Percentiles rank a stretch among this genome's conserved stretches.
Evolutionary conservation across 306 rosid species (phyloP).

Genomic region (Vigna radiata): DNA sequence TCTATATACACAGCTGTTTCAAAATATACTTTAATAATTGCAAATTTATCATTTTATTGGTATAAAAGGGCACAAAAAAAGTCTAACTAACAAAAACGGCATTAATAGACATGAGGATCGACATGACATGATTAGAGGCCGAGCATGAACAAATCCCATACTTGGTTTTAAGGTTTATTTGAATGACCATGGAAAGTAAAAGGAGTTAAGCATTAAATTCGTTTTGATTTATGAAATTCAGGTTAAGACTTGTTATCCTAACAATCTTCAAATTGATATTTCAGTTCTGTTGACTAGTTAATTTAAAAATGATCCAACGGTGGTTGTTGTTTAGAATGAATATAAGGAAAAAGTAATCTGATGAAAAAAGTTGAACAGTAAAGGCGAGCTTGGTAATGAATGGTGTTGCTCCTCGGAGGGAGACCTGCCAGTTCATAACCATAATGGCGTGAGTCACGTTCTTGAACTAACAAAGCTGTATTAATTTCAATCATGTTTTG

Average conservation of each 20-base stretch:
- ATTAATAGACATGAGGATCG: conserved; percentile 44
- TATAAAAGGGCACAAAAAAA: background rate
- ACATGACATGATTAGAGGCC: background rate
- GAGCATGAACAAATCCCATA: too few relatives aligned
- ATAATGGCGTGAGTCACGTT: conserved; percentile 44
- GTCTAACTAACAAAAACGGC: conserved; percentile 48
- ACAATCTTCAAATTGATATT: too few relatives aligned
- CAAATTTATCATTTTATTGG: conserved; percentile 15
- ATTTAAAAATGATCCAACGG: too few relatives aligned
- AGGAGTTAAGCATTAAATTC: too few relatives aligned
- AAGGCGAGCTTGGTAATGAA: background rate
- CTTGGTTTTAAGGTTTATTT: background rate
- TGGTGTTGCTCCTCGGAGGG: conserved; percentile 16
- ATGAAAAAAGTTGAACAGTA: too few relatives aligned
- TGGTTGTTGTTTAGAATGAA: too few relatives aligned
- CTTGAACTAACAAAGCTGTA: conserved; percentile 45
- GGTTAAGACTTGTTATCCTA: too few relatives aligned
- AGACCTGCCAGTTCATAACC: conserved; percentile 47
- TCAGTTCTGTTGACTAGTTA: too few relatives aligned
- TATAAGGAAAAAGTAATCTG: too few relatives aligned
- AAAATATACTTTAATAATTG: conserved; percentile 20
- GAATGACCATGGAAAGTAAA: too few relatives aligned
- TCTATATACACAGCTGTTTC: conserved; percentile 9
- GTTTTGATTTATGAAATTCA: too few relatives aligned
- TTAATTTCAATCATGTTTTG: conserved; percentile 44